These are phyloP conservation scores for Physaria fendleri DNA, from an alignment of 345 rosid species.

Conservation along the genomic window DNA sequence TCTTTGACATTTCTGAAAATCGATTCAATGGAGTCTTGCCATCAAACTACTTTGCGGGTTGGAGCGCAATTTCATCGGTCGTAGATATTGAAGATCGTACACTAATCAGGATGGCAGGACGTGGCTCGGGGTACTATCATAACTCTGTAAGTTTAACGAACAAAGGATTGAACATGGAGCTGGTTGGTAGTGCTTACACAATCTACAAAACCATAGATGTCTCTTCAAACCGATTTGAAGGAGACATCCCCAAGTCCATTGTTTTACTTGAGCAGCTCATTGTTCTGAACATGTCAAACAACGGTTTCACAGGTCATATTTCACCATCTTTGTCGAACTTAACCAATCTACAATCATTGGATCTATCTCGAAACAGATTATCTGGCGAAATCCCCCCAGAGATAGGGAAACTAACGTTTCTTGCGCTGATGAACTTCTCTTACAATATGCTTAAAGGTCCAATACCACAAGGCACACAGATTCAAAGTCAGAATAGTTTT, in stretches of 20 bases:
- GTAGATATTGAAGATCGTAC: neutral
- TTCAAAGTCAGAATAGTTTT: neutral
- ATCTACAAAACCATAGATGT: slow-evolving; percentile 10
- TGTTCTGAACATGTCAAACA: slow-evolving; percentile 19
- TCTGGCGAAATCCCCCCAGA: slow-evolving; percentile 7
- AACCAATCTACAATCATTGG: slow-evolving; percentile 16
- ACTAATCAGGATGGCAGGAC: neutral
- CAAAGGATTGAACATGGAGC: neutral
- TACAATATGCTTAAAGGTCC: slow-evolving; percentile 1
- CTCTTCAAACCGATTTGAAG: slow-evolving; percentile 12
- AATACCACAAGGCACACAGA: slow-evolving; percentile 11
- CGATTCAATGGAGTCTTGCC: neutral
- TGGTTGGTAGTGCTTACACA: neutral
- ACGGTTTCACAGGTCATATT: slow-evolving; percentile 13
- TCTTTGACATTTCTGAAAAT: no score
- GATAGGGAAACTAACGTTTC: slow-evolving; percentile 4
- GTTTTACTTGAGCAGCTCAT: slow-evolving; percentile 3
- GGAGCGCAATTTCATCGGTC: neutral
- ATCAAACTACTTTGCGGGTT: neutral
- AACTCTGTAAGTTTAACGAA: neutral
- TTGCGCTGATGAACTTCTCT: neutral
- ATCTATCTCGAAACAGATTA: slow-evolving; percentile 13
- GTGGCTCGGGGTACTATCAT: neutral
- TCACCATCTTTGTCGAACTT: slow-evolving; percentile 4
- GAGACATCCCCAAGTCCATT: slow-evolving; percentile 3